These are phyloP conservation scores for Pythium guiyangense DNA, from an alignment of 352 stramenopile species.

Conservation along the genomic window DNA sequence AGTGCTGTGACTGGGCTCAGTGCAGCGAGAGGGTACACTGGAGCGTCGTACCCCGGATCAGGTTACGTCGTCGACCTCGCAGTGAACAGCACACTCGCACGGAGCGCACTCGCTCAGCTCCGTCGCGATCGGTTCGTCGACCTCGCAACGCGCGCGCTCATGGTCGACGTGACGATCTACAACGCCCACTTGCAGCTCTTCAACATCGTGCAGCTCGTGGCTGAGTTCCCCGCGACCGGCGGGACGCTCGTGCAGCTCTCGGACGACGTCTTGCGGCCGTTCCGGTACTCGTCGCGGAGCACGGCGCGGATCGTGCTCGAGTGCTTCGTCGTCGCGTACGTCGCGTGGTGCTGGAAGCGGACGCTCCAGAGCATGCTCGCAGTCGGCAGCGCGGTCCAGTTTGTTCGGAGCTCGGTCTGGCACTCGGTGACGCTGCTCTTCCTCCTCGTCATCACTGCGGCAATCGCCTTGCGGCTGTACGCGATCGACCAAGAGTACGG, in stretches of 20 bases:
- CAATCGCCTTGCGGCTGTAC: conserved; percentile 52
- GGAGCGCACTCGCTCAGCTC: conserved; percentile 23
- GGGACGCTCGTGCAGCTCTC: conserved; percentile 42
- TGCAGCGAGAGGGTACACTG: conserved; percentile 25
- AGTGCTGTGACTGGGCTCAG: conserved; percentile 16
- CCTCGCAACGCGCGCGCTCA: conserved; percentile 50
- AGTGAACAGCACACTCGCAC: conserved; percentile 25
- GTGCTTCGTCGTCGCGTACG: conserved; percentile 36
- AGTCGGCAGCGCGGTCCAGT: conserved; percentile 19
- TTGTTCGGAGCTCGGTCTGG: conserved; percentile 31
- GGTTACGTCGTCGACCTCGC: conserved; percentile 59
- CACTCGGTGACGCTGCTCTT: conserved; percentile 33
- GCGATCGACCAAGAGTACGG: conserved; percentile 52
- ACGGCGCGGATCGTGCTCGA: conserved; percentile 44
- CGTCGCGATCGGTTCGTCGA: conserved; percentile 46
- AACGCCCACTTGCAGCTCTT: conserved; percentile 67
- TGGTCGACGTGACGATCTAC: conserved; percentile 63
- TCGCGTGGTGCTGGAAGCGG: conserved; percentile 33
- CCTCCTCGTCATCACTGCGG: conserved; percentile 36
- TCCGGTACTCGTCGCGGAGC: conserved; percentile 41
- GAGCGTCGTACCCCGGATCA: conserved; percentile 36
- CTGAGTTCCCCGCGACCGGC: conserved; percentile 63
- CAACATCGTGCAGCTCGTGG: conserved; percentile 45
- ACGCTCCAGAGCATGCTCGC: conserved; percentile 30
- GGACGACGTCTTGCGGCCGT: conserved; percentile 41